Base-by-base conservation (phyloP, 768 basidiomycete species). In the Pulveroboletus sp. region DNA sequence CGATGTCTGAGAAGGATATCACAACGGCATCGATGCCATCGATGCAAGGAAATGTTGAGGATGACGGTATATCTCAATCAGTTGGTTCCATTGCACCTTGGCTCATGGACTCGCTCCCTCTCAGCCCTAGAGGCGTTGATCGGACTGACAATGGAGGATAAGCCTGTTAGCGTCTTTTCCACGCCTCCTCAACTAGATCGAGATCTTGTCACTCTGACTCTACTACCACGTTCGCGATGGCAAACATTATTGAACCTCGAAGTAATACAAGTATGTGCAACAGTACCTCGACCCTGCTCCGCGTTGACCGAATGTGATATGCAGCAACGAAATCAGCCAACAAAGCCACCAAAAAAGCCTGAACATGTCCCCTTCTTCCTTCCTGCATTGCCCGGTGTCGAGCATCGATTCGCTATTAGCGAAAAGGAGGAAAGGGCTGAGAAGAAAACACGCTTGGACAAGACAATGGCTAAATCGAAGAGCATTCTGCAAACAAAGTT, bases 331-430 rank as follows among this genome's bases (percentile, higher is more conserved):
- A 98, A 98, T 67, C 96, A 94, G 74, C 93, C 96, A 11, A 93
- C 88, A 68, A 94, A 96, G 55, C 82, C 93, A 0, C 93, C 93
- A 7, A 97, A 98, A 69, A 88, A 86, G 24, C 91, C 92, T 11
- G 95, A 97, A 70, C 81, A 91, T 52, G 95, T 93, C 1, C 96
- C 96, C 0, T 99, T 99, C 76, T 99, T 98, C 76, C 73, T 99
- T 14, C 96, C 95, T 18, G 92, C 93, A 1, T 70, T 97, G 10
- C 86, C 89, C 5, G 95, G 93, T 10, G 80, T 93, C 10, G 91
- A 94, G 50, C 76, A 82, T 15, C 80, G 90, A 15, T 95, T 97
- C 65, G 87, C 81, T 13, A 64, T 85, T 6, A 69, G 67, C 64
- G 51, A 70, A 54, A 58, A 75, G 69, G 46, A 62, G 49, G 58